These are phyloP conservation scores for Biancaea sappan DNA, from an alignment of 306 rosid genomes.

Conservation along the genomic window DNA sequence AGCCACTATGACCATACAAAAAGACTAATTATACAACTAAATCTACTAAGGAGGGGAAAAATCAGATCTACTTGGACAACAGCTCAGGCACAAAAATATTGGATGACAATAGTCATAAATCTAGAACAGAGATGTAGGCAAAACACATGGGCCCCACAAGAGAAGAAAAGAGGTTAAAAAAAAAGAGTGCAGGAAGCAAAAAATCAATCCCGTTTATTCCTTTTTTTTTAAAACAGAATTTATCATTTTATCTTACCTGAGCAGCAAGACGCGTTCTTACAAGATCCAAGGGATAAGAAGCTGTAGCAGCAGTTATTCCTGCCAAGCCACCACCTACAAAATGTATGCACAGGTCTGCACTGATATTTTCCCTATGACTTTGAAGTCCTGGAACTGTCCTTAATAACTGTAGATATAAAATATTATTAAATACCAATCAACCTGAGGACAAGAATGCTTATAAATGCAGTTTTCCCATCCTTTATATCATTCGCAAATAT, in stretches of 20 bases:
- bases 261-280: slow-evolving; percentile 79
- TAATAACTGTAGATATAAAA: slow-evolving; percentile 51
- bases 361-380: slow-evolving; percentile 48
- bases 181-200: not conserved
- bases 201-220: too few species aligned
- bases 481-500: not conserved
- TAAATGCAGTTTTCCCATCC: not conserved
- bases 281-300: slow-evolving; percentile 68
- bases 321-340: slow-evolving; percentile 93
- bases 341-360: slow-evolving; percentile 63
- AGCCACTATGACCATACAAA: not conserved
- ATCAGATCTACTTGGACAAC: not conserved
- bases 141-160: not conserved
- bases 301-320: slow-evolving; percentile 81
- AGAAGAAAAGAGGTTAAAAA: not conserved
- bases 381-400: slow-evolving; percentile 58
- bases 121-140: not conserved
- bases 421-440: slow-evolving; percentile 6
- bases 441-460: not conserved
- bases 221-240: too few species aligned
- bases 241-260: slow-evolving; percentile 47
- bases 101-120: not conserved
- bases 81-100: not conserved
- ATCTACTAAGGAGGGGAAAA: not conserved
- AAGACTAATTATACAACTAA: not conserved